Evolutionary conservation across 78 protist genomes (phyloP), one percentile per base, ranked within the genome.

Genomic region (Cavenderia fasciculata): DNA sequence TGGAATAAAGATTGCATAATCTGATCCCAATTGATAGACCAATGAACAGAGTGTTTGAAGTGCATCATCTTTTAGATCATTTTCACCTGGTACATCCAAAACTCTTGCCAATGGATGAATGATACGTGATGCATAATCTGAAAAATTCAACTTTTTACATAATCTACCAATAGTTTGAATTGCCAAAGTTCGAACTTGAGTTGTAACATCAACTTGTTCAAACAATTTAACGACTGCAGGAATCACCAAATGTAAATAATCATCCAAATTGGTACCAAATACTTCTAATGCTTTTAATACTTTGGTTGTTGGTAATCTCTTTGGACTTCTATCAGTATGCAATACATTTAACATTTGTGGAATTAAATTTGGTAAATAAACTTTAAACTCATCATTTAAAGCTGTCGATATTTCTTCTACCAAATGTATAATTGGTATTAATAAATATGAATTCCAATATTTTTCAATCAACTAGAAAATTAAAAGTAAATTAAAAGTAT

Each of bases 181-280:
- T 10, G 94, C 85, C 31, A 91, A 40, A 2, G 34, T 44, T 41
- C 88, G 69, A 19, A 74, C 78, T 40, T 69, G 75, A 7, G 85
- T 16, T 2, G 74, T 51, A 12, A 70, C 76, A 63, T 91, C 94
- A 0, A 82, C 82, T 51, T 91, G 87, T 66, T 97, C 98, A 33
- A 74, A 21, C 18, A 97, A 43, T 40, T 82, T 6, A 21, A 96
- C 84, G 41, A 97, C 68, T 10, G 97, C 92, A n/a, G 98, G 98
- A 8, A 98, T 86, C 25, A 97, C 97, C 41, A 96, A 66, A 93
- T 97, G 97, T 12, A 95, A 34, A 66, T 92, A 95, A 52, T 95
- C 99, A 36, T 96, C 98, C 19, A 98, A 74, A 41, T 89, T 88
- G 36, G 94, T 31, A 44, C 97, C 99, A 59, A 98, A 94, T 19